Conservation (phyloP, 768 basidiomycete species). For the Vishniacozyma victoriae region DNA sequence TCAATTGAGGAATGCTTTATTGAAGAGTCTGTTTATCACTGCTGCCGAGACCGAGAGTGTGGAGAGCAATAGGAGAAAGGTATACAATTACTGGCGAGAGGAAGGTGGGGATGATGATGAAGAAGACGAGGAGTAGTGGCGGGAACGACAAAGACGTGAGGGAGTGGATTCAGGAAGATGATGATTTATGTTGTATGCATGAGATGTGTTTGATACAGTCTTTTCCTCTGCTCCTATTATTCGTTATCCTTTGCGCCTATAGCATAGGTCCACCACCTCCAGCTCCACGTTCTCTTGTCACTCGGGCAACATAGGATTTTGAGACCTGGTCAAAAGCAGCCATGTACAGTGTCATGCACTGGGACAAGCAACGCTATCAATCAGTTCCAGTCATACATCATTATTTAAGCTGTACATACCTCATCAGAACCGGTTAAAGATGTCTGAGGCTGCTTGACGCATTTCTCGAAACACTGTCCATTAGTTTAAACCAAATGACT, state of each 20-base stretch:
- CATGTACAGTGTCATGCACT: conserved; percentile 46
- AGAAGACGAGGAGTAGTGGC: conserved; percentile 23
- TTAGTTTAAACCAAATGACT: not conserved
- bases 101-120: conserved; percentile 47
- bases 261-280: not conserved
- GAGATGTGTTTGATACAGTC: not conserved
- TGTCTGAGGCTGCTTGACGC: conserved; percentile 36
- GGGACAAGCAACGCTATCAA: conserved; percentile 39
- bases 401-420: conserved; percentile 18
- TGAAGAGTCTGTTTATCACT: not conserved
- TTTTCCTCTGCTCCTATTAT: not conserved
- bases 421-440: conserved; percentile 42
- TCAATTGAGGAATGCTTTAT: not conserved
- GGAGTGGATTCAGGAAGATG: not conserved
- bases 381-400: not conserved
- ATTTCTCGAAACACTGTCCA: conserved; percentile 44
- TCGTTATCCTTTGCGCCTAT: not conserved
- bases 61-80: conserved; percentile 71
- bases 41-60: not conserved
- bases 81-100: conserved; percentile 75
- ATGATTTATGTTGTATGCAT: not conserved
- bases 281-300: conserved; percentile 33
- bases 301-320: conserved; percentile 38
- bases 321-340: conserved; percentile 46
- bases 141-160: no score